A percentile compares a stretch with the other conserved stretches of the same genome.
These are phyloP conservation scores for Cerioporus squamosus DNA, from an alignment of 1,284 basidiomycete species.

Conservation along the genomic window DNA sequence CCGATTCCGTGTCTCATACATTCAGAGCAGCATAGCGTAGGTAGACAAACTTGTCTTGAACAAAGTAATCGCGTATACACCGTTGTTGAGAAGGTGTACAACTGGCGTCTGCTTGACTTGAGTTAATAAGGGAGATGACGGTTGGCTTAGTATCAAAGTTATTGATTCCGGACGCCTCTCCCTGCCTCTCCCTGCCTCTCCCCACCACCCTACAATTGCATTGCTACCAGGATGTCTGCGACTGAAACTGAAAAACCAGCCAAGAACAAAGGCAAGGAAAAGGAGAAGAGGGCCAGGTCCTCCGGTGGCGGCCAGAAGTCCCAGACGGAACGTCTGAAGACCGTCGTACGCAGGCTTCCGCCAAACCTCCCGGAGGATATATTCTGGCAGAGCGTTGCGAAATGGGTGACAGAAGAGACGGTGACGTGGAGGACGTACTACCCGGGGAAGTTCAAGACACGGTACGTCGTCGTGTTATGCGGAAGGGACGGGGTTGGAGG, in stretches of 20 bases:
- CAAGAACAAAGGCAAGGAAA: background rate
- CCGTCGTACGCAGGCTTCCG: slow-evolving; percentile 87
- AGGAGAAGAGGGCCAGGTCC: slow-evolving; percentile 26
- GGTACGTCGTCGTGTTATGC: slow-evolving; percentile 47
- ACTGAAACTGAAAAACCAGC: background rate
- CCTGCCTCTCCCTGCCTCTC: too few relatives aligned
- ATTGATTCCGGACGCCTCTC: too few relatives aligned
- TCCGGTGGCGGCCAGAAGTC: slow-evolving; percentile 21
- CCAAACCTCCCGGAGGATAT: slow-evolving; percentile 90
- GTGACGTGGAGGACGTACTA: slow-evolving; percentile 70
- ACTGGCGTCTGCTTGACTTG: too few relatives aligned
- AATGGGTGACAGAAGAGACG: slow-evolving; percentile 83
- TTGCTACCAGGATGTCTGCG: background rate
- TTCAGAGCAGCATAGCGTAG: too few relatives aligned
- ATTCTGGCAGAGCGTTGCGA: slow-evolving; percentile 90
- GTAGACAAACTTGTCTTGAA: too few relatives aligned
- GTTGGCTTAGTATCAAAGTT: too few relatives aligned
- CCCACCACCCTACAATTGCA: background rate
- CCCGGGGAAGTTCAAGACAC: slow-evolving; percentile 73
- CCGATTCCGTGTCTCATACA: too few relatives aligned
- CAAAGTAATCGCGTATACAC: too few relatives aligned
- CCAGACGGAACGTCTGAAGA: slow-evolving; percentile 74
- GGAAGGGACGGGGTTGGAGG: background rate
- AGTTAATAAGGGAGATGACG: too few relatives aligned
- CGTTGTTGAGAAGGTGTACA: too few relatives aligned